Percentiles rank a stretch among this genome's conserved stretches.
phyloP scores from a whole-genome alignment of 768 basidiomycete species.

The Lanmaoa pseudosensibilis region DNA sequence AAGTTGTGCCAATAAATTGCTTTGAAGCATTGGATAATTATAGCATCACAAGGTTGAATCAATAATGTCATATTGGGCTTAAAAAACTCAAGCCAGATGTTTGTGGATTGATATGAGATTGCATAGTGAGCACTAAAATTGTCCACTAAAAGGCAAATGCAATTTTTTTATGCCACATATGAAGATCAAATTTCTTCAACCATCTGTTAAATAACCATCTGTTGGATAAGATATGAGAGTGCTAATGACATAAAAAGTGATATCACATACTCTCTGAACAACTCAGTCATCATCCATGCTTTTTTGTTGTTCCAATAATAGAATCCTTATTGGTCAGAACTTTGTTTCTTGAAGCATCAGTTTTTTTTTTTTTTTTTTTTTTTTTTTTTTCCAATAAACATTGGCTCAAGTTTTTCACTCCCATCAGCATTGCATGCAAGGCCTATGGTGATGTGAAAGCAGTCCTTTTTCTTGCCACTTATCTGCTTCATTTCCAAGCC shows the following conservation, averaged over 20 bases:
- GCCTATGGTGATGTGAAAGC: no score
- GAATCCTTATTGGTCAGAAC: background rate
- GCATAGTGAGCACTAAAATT: background rate
- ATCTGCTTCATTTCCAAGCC: no score
- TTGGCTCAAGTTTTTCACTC: no score
- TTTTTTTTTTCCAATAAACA: no score
- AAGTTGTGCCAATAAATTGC: background rate
- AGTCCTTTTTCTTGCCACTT: no score
- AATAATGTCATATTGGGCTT: background rate
- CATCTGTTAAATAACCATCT: background rate
- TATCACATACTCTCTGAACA: no score
- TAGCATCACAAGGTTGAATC: background rate
- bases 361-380: no score
- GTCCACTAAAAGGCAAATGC: background rate
- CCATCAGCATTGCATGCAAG: no score
- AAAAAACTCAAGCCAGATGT: background rate
- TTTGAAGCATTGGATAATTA: background rate
- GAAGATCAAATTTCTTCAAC: background rate
- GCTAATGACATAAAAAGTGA: no score
- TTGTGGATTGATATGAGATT: background rate
- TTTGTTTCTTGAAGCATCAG: background rate
- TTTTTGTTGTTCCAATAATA: background rate
- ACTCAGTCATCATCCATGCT: no score
- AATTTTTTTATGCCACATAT: background rate
- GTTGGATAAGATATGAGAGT: no score